phyloP scores from a whole-genome alignment of 2,329 filamentous ascomycete genomes.

The Diaporthe velutina region DNA sequence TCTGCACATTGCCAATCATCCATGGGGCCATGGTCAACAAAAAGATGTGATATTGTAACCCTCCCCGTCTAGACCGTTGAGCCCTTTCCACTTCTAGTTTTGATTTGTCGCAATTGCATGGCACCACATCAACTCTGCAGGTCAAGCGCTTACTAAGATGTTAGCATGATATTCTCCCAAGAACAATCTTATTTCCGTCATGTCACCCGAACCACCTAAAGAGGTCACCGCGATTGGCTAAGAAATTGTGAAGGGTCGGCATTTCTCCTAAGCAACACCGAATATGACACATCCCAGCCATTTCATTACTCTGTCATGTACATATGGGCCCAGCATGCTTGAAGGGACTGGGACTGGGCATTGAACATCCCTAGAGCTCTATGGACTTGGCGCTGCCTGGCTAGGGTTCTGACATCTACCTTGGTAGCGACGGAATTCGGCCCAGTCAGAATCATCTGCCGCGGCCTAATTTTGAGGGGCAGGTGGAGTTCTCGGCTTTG shows the following conservation, averaged over 20 bases:
- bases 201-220: neutral
- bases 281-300: neutral
- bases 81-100: neutral
- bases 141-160: slow-evolving; percentile 27
- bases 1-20: neutral
- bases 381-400: neutral
- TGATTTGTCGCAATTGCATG: neutral
- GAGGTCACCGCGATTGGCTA: neutral
- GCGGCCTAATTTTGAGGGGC: neutral
- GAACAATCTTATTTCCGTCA: too few relatives aligned
- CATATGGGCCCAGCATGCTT: too few relatives aligned
- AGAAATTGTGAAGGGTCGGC: neutral
- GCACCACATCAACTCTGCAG: neutral
- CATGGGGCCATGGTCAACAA: neutral
- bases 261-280: neutral
- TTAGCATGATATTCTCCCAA: neutral
- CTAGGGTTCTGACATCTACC: neutral
- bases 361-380: neutral
- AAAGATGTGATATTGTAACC: neutral
- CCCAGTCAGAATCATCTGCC: neutral
- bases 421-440: too few relatives aligned
- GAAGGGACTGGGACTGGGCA: too few relatives aligned
- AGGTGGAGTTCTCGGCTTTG: too few relatives aligned
- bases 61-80: neutral
- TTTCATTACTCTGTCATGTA: neutral